A percentile compares a stretch with the other conserved stretches of the same genome.
These are phyloP conservation scores for Tuber melanosporum DNA, from an alignment of 495 filamentous ascomycete species.

Conservation along the genomic window DNA sequence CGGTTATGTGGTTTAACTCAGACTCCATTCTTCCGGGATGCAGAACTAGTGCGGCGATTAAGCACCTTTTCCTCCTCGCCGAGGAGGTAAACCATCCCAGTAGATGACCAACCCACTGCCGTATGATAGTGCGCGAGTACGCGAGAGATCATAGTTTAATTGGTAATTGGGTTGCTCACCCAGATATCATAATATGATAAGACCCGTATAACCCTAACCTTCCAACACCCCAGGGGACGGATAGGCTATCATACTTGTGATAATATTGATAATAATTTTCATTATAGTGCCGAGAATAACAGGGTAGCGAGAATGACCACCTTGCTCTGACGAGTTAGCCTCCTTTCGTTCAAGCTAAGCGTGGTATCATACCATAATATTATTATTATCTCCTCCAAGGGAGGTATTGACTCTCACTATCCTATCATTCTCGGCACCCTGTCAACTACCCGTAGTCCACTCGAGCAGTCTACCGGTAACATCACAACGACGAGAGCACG, in stretches of 20 bases:
- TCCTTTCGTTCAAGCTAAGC: too few relatives aligned
- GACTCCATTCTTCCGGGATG: background rate
- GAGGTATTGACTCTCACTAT: too few relatives aligned
- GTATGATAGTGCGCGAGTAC: background rate
- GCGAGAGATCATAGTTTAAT: background rate
- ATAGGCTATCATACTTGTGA: too few relatives aligned
- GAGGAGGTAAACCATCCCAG: background rate
- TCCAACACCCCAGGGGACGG: background rate
- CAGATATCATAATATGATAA: background rate
- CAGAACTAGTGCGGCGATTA: background rate
- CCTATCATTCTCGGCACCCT: too few relatives aligned
- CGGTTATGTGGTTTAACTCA: background rate
- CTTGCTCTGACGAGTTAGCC: too few relatives aligned
- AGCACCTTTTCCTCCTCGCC: background rate
- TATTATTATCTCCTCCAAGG: too few relatives aligned
- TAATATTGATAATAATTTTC: too few relatives aligned
- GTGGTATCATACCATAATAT: too few relatives aligned
- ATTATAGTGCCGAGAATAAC: too few relatives aligned
- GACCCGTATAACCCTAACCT: background rate
- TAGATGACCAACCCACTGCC: background rate
- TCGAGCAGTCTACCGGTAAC: background rate
- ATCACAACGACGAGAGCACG: background rate
- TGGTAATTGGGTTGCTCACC: background rate
- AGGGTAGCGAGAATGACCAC: too few relatives aligned
- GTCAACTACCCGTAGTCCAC: too few relatives aligned